Evolutionary conservation across 805 yeast genomes (phyloP), one percentile per base, ranked within the genome.

Genomic region (Teunomyces aglyptinius): DNA sequence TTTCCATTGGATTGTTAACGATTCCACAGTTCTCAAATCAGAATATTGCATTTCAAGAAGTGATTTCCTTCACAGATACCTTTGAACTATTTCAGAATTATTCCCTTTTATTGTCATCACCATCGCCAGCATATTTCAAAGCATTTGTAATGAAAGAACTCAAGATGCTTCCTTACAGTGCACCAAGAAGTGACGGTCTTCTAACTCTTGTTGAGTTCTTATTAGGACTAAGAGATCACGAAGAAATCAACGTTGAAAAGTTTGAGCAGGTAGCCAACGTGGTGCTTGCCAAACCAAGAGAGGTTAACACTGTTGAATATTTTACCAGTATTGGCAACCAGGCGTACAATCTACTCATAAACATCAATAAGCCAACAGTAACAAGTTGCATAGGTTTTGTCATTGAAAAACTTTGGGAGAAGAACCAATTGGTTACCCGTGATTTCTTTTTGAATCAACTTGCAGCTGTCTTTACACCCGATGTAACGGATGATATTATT

Each of bases 171-270:
- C 85, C 86, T 1, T 60, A 80, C 16, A 63, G 73, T 36, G 75
- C 95, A 19, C 63, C 76, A 2, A 61, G 55, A 18, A 48, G 64
- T 1, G 83, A 85, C 56, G 97, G 98, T 0, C 81, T 94, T 1
- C 65, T 78, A 24, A 75, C 90, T 1, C 64, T 92, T 42, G 73
- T 90, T 24, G 97, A 92, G 62, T 81, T 87, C 51, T 73, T 87
- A 0, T 70, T 86, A 11, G 96, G 96, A 0, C 70, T 87, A 20
- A 71, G 96, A 47, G 95, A 89, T 35, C 73, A 76, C 45, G 92
- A 85, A 46, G 82, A 81, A 10, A 64, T 89, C 11, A 83, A 82
- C 51, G 64, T 82, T n/a, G 81, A 80, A 27, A 85, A 82, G 52
- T 71, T 88, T 41, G 81, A 80, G 22, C 78, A 83, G 47, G 86